Conservation (phyloP, 164 flowering plant genomes). For the Berberis vulgaris region DNA sequence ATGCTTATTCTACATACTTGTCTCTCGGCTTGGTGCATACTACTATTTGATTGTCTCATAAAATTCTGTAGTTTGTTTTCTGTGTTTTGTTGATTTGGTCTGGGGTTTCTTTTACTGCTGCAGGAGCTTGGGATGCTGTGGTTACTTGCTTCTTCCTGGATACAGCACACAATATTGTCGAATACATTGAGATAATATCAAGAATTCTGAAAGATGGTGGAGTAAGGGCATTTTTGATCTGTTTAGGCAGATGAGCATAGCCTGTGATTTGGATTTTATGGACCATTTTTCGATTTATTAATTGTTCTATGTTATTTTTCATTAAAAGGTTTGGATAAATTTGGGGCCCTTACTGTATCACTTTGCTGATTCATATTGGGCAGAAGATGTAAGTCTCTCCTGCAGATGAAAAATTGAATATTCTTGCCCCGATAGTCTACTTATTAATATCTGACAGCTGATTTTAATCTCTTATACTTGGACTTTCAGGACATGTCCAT, state of each 20-base stretch:
- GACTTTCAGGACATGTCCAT: constrained; percentile 79
- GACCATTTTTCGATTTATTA: too few relatives aligned
- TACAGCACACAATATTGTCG: constrained; percentile 90
- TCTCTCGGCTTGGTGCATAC: too few relatives aligned
- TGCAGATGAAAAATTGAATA: not conserved
- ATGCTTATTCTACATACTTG: too few relatives aligned
- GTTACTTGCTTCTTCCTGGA: constrained; percentile 97
- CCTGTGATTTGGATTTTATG: not conserved
- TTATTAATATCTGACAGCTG: not conserved
- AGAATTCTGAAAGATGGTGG: constrained; percentile 88
- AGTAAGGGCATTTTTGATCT: constrained; percentile 37
- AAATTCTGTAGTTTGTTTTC: not conserved
- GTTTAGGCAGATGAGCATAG: not conserved
- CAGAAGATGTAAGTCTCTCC: constrained; percentile 62
- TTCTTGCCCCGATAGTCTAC: too few relatives aligned
- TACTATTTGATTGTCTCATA: too few relatives aligned
- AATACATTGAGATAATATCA: constrained; percentile 87
- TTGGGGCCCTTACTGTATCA: constrained; percentile 97
- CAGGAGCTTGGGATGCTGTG: constrained; percentile 92
- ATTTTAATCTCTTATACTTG: not conserved
- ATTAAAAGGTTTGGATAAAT: constrained; percentile 85
- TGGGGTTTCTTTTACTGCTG: not conserved
- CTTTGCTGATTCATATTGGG: constrained; percentile 84
- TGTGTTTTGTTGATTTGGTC: not conserved
- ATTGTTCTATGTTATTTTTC: constrained; percentile 3